Evolutionary conservation across 805 yeast species (phyloP).

Genomic region (Wickerhamomyces chaumierensis): DNA sequence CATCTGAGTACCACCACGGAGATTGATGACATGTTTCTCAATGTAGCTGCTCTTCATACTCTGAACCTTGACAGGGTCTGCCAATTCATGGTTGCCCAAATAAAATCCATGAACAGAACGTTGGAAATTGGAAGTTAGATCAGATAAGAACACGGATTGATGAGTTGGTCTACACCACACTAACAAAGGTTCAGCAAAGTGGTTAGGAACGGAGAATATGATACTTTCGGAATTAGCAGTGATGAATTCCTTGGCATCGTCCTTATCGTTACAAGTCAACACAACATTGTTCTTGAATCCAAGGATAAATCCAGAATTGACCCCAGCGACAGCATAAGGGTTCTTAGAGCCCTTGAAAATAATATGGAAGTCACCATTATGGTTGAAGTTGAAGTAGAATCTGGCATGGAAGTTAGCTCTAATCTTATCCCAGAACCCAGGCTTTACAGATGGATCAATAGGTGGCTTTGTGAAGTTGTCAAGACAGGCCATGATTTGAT

Average conservation of each 20-base stretch:
- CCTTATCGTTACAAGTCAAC: slow-evolving; percentile 52
- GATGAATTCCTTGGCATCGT: slow-evolving; percentile 59
- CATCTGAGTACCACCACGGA: slow-evolving; percentile 51
- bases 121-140: slow-evolving; percentile 29
- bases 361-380: slow-evolving; percentile 41
- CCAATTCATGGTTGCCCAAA: slow-evolving; percentile 17
- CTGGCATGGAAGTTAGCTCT: slow-evolving; percentile 70
- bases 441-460: slow-evolving; percentile 68
- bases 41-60: slow-evolving; percentile 19
- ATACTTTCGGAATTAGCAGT: slow-evolving; percentile 51
- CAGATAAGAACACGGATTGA: slow-evolving; percentile 34
- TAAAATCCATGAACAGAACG: slow-evolving; percentile 39
- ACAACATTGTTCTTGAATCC: slow-evolving; percentile 54
- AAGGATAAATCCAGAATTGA: slow-evolving; percentile 67
- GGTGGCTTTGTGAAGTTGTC: slow-evolving; percentile 88
- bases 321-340: slow-evolving; percentile 63
- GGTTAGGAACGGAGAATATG: slow-evolving; percentile 69
- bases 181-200: slow-evolving; percentile 38
- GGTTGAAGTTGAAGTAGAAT: slow-evolving; percentile 37
- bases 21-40: slow-evolving; percentile 44
- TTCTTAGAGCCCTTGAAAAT: slow-evolving; percentile 65
- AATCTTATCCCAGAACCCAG: slow-evolving; percentile 92
- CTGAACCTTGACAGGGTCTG: slow-evolving; percentile 11
- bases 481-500: slow-evolving; percentile 64
- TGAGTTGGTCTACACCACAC: slow-evolving; percentile 47